Evolutionary conservation across 2,329 filamentous ascomycete species (phyloP).

Genomic region (Sarocladium kiliense): DNA sequence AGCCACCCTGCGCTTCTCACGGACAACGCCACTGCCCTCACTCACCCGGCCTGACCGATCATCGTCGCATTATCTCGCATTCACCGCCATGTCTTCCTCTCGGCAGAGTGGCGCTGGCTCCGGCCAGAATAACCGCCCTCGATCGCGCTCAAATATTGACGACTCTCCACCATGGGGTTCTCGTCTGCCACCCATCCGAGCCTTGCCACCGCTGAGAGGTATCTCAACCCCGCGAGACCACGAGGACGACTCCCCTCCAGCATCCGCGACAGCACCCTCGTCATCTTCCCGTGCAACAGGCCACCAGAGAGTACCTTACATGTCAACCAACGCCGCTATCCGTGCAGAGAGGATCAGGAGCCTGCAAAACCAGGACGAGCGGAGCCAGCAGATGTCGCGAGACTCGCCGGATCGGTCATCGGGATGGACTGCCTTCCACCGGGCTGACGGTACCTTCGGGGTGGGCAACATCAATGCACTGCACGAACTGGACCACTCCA

Average conservation of each 20-base stretch:
- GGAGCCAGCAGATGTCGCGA: background rate
- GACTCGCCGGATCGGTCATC: background rate
- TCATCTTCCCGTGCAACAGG: background rate
- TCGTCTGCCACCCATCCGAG: slow-evolving; percentile 2
- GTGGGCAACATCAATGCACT: background rate
- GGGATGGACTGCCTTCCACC: background rate
- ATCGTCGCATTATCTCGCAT: background rate
- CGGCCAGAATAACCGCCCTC: slow-evolving; percentile 2
- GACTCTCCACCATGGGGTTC: slow-evolving; percentile 4
- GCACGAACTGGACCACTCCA: background rate
- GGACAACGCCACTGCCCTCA: background rate
- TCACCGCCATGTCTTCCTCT: slow-evolving; percentile 11
- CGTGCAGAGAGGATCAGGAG: slow-evolving; percentile 28
- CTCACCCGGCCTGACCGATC: background rate
- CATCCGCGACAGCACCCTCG: background rate
- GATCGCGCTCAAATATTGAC: slow-evolving; percentile 9
- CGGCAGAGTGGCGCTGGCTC: background rate
- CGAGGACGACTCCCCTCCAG: slow-evolving; percentile 1
- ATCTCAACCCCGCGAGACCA: slow-evolving; percentile 8
- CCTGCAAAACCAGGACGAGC: slow-evolving; percentile 24
- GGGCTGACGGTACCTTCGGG: background rate
- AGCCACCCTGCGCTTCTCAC: background rate
- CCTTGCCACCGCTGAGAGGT: slow-evolving; percentile 7
- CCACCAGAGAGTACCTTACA: slow-evolving; percentile 7
- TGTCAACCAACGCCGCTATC: slow-evolving; percentile 21